These are phyloP conservation scores for Coleophoma eucalyptorum DNA, from an alignment of 2,329 filamentous ascomycete genomes.

Conservation along the genomic window DNA sequence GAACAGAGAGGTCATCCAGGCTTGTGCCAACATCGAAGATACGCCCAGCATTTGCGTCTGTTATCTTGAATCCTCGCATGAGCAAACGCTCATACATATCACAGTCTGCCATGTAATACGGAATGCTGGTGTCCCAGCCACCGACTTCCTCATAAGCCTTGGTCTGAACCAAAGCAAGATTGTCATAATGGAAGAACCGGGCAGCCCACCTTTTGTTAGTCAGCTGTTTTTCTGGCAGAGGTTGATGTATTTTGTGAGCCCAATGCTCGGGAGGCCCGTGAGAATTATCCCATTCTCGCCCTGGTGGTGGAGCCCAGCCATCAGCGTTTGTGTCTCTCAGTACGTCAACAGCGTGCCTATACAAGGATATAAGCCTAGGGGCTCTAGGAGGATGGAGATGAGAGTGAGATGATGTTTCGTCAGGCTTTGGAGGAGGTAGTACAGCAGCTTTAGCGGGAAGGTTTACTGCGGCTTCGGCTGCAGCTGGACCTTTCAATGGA, in stretches of 20 bases:
- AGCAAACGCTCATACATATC: slow-evolving; percentile 43
- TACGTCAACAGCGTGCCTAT: not conserved
- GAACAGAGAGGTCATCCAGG: slow-evolving; percentile 36
- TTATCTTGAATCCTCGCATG: slow-evolving; percentile 38
- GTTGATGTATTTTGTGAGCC: not conserved
- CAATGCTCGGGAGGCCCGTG: not conserved
- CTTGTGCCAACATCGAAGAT: slow-evolving; percentile 39
- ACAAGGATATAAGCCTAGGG: not conserved
- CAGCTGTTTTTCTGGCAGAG: not conserved
- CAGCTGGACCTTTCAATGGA: too few species aligned
- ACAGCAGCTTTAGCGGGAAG: too few species aligned
- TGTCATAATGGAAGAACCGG: slow-evolving; percentile 51
- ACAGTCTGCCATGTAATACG: slow-evolving; percentile 52
- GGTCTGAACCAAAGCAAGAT: slow-evolving; percentile 49
- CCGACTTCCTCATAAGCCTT: slow-evolving; percentile 40
- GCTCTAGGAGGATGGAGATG: not conserved
- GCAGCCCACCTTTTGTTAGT: slow-evolving; percentile 34
- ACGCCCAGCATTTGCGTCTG: slow-evolving; percentile 33
- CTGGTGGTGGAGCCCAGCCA: not conserved
- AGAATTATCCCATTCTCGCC: not conserved
- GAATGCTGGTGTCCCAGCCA: slow-evolving; percentile 51
- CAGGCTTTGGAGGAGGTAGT: not conserved
- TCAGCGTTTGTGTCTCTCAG: not conserved
- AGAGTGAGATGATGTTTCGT: not conserved
- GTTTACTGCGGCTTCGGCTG: too few species aligned